phyloP scores from a whole-genome alignment of 169 alveolate genomes.

The Plasmodium relictum region DNA sequence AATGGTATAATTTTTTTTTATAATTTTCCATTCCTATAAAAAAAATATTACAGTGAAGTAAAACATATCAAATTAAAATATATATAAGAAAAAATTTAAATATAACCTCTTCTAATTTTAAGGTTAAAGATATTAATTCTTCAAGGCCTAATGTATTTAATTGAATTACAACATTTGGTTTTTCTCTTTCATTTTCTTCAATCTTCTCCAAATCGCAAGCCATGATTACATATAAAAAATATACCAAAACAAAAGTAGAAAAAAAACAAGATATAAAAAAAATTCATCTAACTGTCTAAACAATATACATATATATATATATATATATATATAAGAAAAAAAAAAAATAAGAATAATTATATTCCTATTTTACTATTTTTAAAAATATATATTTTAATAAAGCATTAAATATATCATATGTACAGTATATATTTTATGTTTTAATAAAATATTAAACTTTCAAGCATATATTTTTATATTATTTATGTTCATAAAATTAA shows the following conservation, averaged over 20 bases:
- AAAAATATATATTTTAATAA: too few species aligned
- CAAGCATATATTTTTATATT: too few species aligned
- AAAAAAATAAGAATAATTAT: too few species aligned
- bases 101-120: constrained; percentile 57
- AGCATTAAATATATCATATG: too few species aligned
- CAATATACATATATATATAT: not conserved
- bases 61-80: not conserved
- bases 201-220: constrained; percentile 76
- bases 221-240: constrained; percentile 42
- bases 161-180: constrained; percentile 62
- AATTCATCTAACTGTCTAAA: not conserved
- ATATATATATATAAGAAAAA: too few species aligned
- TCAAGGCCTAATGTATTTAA: constrained; percentile 51
- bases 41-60: not conserved
- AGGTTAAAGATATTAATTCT: constrained; percentile 47
- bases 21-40: constrained; percentile 56
- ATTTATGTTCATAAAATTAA: too few species aligned
- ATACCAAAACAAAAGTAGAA: constrained; percentile 23
- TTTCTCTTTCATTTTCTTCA: constrained; percentile 66
- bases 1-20: constrained; percentile 68
- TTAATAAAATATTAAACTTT: too few species aligned
- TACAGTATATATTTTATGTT: too few species aligned
- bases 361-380: too few species aligned
- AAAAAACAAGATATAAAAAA: constrained; percentile 11
- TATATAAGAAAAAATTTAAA: not conserved